These are phyloP conservation scores for Aegle marmelos DNA, from an alignment of 345 rosid genomes.

Conservation along the genomic window DNA sequence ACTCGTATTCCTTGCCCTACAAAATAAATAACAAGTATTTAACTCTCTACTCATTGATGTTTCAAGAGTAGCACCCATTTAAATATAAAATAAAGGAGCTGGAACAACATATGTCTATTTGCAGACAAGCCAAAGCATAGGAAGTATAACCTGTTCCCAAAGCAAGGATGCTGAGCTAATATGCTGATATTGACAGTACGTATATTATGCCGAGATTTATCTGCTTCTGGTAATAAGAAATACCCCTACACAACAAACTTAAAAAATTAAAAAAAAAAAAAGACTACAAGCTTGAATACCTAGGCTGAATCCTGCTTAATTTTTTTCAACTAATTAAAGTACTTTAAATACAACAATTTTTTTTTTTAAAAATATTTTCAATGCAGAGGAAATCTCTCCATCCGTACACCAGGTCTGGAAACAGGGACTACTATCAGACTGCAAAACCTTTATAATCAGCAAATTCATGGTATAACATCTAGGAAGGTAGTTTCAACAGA, in stretches of 20 bases:
- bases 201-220: conserved; percentile 79
- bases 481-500: not conserved
- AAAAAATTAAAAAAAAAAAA: not conserved
- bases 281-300: not conserved
- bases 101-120: conserved; percentile 3
- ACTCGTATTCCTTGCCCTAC: not conserved
- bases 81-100: not conserved
- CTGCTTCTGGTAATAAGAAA: conserved; percentile 89
- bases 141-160: conserved; percentile 84
- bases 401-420: not conserved
- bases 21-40: not conserved
- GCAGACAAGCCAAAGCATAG: conserved; percentile 15
- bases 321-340: not conserved
- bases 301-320: not conserved
- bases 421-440: not conserved
- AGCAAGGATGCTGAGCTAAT: conserved; percentile 91
- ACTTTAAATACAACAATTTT: not conserved
- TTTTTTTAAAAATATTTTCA: not conserved
- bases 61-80: not conserved
- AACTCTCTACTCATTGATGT: not conserved
- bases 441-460: not conserved
- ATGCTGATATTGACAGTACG: conserved; percentile 77
- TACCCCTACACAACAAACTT: conserved; percentile 55
- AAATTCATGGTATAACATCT: not conserved
- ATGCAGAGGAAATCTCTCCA: not conserved